Conservation (phyloP, 2,329 filamentous ascomycete species). For the Teratosphaeria nubilosa region DNA sequence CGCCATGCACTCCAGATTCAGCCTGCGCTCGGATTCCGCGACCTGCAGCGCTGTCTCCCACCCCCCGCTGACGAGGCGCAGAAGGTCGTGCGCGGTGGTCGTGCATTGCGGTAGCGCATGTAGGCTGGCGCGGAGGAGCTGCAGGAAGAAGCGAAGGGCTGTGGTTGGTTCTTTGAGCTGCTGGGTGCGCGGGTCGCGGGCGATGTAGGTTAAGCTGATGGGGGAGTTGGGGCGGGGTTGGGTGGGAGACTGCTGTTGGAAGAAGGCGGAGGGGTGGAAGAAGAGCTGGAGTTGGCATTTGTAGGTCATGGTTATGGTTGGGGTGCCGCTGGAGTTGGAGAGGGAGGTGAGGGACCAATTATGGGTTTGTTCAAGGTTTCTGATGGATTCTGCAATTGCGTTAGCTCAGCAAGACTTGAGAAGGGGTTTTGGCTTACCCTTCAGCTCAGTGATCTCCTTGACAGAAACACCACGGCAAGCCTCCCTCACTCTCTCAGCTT, state of each 20-base stretch:
- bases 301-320: slow-evolving; percentile 63
- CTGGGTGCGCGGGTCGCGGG: slow-evolving; percentile 39
- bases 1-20: slow-evolving; percentile 57
- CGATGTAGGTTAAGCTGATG: slow-evolving; percentile 64
- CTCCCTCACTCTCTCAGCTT: slow-evolving; percentile 74
- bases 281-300: slow-evolving; percentile 61
- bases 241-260: background rate
- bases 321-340: slow-evolving; percentile 43
- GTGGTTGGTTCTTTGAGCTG: slow-evolving; percentile 44
- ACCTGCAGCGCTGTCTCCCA: slow-evolving; percentile 58
- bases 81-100: slow-evolving; percentile 48
- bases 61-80: slow-evolving; percentile 48
- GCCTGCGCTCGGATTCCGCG: slow-evolving; percentile 48
- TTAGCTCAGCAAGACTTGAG: slow-evolving; percentile 26
- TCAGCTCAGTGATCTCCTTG: slow-evolving; percentile 68
- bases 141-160: slow-evolving; percentile 66
- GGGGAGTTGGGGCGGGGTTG: slow-evolving; percentile 33
- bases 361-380: slow-evolving; percentile 53
- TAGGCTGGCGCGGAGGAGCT: slow-evolving; percentile 59
- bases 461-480: slow-evolving; percentile 84
- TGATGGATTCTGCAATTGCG: slow-evolving; percentile 47
- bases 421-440: slow-evolving; percentile 47
- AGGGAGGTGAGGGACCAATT: slow-evolving; percentile 59
- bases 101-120: slow-evolving; percentile 50
- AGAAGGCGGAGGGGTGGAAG: slow-evolving; percentile 57